phyloP scores from a whole-genome alignment of 2,329 filamentous ascomycete genomes.

The Chaetomium sp. region DNA sequence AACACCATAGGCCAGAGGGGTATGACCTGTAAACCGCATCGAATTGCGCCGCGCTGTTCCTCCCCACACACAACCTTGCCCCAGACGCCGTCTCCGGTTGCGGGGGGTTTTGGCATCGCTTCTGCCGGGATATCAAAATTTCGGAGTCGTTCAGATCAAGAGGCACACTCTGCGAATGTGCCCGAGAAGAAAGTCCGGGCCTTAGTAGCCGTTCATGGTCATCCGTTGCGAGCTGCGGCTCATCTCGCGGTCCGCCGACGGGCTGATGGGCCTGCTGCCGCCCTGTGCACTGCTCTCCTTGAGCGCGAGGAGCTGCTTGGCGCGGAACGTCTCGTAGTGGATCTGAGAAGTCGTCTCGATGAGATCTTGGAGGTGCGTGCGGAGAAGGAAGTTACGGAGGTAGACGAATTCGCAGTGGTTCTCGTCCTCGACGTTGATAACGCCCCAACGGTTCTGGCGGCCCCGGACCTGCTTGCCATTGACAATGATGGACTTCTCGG shows the following conservation, averaged over 20 bases:
- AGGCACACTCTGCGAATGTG: background rate
- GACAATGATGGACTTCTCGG: conserved; percentile 96
- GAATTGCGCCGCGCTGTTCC: conserved; percentile 35
- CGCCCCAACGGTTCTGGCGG: conserved; percentile 98
- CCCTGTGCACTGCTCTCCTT: conserved; percentile 96
- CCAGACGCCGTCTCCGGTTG: conserved; percentile 22
- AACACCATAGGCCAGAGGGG: conserved; percentile 40
- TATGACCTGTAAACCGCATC: conserved; percentile 36
- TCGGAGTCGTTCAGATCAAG: conserved; percentile 20
- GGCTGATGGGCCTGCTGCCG: conserved; percentile 90
- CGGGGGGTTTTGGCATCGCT: conserved; percentile 24
- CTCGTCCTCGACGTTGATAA: conserved; percentile 99
- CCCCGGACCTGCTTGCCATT: conserved; percentile 96
- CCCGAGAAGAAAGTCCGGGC: background rate
- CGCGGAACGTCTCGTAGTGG: conserved; percentile 99
- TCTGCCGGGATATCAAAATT: conserved; percentile 34
- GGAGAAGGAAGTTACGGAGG: conserved; percentile 96
- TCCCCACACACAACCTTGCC: conserved; percentile 29
- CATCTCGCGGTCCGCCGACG: conserved; percentile 89
- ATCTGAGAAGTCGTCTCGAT: conserved; percentile 99
- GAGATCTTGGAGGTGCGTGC: conserved; percentile 96
- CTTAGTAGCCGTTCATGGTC: conserved; percentile 98
- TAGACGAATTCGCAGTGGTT: conserved; percentile 99
- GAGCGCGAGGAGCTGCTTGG: conserved; percentile 95
- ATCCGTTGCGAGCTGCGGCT: conserved; percentile 96